Conservation (phyloP, 2,329 filamentous ascomycete genomes). For the Dactylonectria macrodidyma region DNA sequence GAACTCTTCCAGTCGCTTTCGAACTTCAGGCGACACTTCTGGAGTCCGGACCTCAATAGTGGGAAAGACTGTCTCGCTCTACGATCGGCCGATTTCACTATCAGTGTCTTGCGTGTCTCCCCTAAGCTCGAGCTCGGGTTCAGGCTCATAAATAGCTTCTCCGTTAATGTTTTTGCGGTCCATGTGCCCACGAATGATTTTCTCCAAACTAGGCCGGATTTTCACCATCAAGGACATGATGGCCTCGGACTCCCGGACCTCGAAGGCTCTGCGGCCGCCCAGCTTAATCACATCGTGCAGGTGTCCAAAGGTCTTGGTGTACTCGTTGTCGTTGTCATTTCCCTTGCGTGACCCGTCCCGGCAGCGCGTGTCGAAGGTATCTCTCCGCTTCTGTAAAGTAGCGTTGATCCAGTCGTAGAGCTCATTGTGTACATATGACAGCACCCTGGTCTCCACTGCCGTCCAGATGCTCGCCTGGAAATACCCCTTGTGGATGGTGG, state of each 20-base stretch:
- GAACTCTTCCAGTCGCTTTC: not conserved
- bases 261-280: not conserved
- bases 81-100: not conserved
- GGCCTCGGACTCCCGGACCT: slow-evolving; percentile 31
- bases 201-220: slow-evolving; percentile 26
- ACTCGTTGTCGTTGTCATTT: slow-evolving; percentile 5
- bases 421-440: not conserved
- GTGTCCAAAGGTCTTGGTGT: not conserved
- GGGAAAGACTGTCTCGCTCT: not conserved
- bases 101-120: not conserved
- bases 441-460: not conserved
- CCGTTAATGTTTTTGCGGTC: not conserved
- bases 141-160: not conserved
- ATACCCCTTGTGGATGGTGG: slow-evolving; percentile 4
- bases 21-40: not conserved
- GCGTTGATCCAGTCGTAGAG: slow-evolving; percentile 13
- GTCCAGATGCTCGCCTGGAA: slow-evolving; percentile 17
- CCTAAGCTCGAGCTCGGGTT: not conserved
- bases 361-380: slow-evolving; percentile 9
- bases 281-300: not conserved
- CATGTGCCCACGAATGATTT: not conserved
- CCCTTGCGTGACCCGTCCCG: not conserved
- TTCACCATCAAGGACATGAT: slow-evolving; percentile 34
- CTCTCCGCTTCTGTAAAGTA: slow-evolving; percentile 11
- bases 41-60: slow-evolving; percentile 14